Conservation (phyloP, 495 filamentous ascomycete species). For the Daldinia loculata region DNA sequence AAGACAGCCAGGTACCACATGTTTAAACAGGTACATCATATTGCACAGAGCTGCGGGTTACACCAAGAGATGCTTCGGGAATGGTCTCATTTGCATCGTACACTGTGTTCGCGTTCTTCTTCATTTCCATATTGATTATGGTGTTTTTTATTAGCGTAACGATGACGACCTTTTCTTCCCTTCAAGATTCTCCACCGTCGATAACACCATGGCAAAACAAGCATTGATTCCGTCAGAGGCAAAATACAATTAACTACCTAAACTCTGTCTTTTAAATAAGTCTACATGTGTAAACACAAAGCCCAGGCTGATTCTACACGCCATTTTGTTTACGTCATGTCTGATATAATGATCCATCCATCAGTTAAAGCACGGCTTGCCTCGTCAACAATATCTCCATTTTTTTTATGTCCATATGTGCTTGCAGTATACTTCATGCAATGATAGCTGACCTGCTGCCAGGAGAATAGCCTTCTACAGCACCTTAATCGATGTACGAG, state of each 20-base stretch:
- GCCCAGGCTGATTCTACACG: conserved; percentile 6
- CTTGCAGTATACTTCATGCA: conserved; percentile 2
- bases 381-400: not conserved
- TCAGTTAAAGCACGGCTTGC: conserved; percentile 22
- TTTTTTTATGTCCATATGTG: no score
- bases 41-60: conserved; percentile 23
- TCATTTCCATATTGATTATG: conserved; percentile 5
- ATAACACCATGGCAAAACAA: conserved; percentile 29
- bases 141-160: conserved; percentile 34
- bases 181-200: conserved; percentile 28
- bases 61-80: conserved; percentile 26
- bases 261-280: no score
- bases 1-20: conserved; percentile 37
- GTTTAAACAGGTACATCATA: conserved; percentile 26
- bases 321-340: conserved; percentile 27
- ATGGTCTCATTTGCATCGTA: conserved; percentile 33
- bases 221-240: conserved; percentile 29
- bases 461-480: conserved; percentile 1
- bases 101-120: not conserved
- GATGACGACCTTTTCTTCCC: conserved; percentile 23
- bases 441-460: conserved; percentile 5
- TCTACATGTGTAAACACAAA: not conserved
- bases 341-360: not conserved
- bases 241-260: conserved; percentile 9
- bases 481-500: conserved; percentile 13